These are phyloP conservation scores for Curvularia spicifera DNA, from an alignment of 2,329 filamentous ascomycete species.

Conservation along the genomic window DNA sequence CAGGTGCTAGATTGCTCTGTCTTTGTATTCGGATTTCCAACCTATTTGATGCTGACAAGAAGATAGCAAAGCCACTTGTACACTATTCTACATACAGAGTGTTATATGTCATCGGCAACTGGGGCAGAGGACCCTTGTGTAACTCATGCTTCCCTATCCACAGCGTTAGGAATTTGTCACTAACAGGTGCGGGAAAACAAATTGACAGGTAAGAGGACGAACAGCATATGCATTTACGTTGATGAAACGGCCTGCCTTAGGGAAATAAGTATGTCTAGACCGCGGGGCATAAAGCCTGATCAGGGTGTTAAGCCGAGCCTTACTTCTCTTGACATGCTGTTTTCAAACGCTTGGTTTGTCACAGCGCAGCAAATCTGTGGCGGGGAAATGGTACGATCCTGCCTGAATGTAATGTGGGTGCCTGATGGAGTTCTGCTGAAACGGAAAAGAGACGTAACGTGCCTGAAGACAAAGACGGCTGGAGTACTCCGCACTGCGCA, in stretches of 20 bases:
- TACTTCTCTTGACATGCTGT: neutral
- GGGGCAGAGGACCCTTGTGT: neutral
- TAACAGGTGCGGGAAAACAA: neutral
- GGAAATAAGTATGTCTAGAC: neutral
- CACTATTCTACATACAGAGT: neutral
- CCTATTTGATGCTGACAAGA: neutral
- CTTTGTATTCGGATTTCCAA: neutral
- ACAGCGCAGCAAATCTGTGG: neutral
- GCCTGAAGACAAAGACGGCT: slow-evolving; percentile 22
- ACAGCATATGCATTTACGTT: neutral
- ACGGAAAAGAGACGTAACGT: slow-evolving; percentile 26
- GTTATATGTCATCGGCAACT: neutral
- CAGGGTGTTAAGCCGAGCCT: neutral
- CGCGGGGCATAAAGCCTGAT: too few species aligned
- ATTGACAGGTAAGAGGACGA: neutral
- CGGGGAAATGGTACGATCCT: slow-evolving; percentile 9
- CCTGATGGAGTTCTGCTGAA: slow-evolving; percentile 30
- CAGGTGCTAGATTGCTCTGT: too few species aligned
- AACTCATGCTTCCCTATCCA: neutral
- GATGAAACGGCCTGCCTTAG: neutral
- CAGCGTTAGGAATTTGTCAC: neutral
- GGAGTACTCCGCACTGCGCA: neutral
- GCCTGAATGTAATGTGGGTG: slow-evolving; percentile 14
- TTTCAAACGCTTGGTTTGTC: slow-evolving; percentile 12
- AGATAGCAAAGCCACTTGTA: neutral